phyloP scores from a whole-genome alignment of 768 basidiomycete genomes.

The Peribolospora baueri region DNA sequence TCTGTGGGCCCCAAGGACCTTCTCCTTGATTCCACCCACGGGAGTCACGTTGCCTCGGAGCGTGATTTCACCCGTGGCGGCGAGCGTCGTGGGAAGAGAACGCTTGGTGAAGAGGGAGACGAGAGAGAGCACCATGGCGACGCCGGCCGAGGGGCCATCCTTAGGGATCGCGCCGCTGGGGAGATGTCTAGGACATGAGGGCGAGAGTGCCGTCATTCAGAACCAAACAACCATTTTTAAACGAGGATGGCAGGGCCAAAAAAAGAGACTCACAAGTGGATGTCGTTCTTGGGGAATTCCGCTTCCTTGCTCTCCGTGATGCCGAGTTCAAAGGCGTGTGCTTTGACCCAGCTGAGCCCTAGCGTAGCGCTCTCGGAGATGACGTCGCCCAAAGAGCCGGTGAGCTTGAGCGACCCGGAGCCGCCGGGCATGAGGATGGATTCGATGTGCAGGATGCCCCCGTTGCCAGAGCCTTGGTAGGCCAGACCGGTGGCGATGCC shows the following conservation, averaged over 20 bases:
- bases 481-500: conserved; percentile 16
- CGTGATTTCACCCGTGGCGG: conserved; percentile 88
- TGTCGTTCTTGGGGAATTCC: conserved; percentile 38
- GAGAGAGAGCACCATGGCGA: conserved; percentile 71
- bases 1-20: conserved; percentile 65
- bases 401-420: conserved; percentile 43
- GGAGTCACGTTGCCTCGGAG: conserved; percentile 42
- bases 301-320: conserved; percentile 6
- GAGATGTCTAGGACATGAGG: conserved; percentile 31
- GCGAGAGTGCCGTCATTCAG: not conserved
- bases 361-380: conserved; percentile 81
- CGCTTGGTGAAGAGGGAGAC: conserved; percentile 60
- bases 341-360: conserved; percentile 72
- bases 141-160: conserved; percentile 74
- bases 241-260: no score
- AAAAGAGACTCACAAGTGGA: conserved; percentile 27
- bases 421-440: conserved; percentile 49
- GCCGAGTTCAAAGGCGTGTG: conserved; percentile 25
- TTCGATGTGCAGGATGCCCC: conserved; percentile 34
- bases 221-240: not conserved
- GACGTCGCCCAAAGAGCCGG: conserved; percentile 67
- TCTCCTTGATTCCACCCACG: conserved; percentile 69
- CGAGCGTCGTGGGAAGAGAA: conserved; percentile 43
- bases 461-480: conserved; percentile 17
- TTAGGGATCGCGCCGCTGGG: conserved; percentile 81